Evolutionary conservation across 2,329 filamentous ascomycete species (phyloP), one percentile per base, ranked within the genome.

Genomic region (Ophiostoma tasmaniense): DNA sequence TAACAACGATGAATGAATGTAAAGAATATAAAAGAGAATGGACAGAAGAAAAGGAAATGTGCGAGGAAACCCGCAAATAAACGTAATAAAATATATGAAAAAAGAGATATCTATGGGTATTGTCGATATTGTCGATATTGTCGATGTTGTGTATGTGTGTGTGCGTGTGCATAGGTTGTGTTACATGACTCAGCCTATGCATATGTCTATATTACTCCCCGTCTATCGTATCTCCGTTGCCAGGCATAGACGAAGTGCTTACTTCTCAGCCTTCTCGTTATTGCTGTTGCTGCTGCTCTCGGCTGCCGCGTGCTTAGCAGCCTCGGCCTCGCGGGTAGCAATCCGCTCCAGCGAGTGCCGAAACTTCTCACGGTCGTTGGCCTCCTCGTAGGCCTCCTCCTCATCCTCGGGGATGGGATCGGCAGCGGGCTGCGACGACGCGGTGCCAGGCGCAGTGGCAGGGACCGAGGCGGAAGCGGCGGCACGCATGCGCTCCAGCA

Each of bases 401-500:
- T 71, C 70, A 14, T 71, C 67, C 25, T 70, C 66, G 13, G 70
- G 45, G 59, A 68, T 50, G 22, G 66, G 65, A 33, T 68, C 68
- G 20, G 75, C 74, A 71, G 22, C 42, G 4, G 74, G 75, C 66
- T 74, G 66, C 75, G 74, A 59, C 67, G 70, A 17, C n/a, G 17
- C 73, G 65, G 25, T 73, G 74, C 42, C 77, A 73, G 59, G 14
- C 17, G 6, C n/a, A 2, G 66, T 30, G 6, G 52, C 33, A 8
- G 50, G 14, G 3, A 50, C 77, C 75, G 66, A 78, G 74, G 42
- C 73, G 75, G 52, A 28, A 13, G 33, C 66, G 77, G 73, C 75
- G 68, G 74, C 71, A 65, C 76, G 76, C 77, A 82, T 81, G 71
- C 76, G 76, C 72, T 78, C 76, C 78, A 90, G 81, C 70, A 90